phyloP scores from a whole-genome alignment of 352 stramenopile species.

The Peronospora belbahrii region DNA sequence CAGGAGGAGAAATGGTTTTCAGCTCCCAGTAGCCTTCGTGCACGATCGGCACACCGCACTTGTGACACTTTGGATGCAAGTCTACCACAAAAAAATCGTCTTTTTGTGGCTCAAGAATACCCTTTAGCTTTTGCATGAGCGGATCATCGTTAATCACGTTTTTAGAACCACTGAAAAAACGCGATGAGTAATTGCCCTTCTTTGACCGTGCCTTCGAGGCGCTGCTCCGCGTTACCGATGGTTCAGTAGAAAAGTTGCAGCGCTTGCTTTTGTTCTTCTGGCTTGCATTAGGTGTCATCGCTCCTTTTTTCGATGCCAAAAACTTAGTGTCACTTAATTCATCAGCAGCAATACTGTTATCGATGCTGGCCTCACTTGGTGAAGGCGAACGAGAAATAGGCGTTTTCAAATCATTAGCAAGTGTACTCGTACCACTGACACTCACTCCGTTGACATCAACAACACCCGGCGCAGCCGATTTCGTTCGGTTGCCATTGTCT shows the following conservation, averaged over 20 bases:
- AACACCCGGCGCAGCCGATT: conserved; percentile 18
- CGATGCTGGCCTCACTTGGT: conserved; percentile 35
- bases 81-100: conserved; percentile 98
- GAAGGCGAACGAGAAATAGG: conserved; percentile 43
- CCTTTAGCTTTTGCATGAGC: conserved; percentile 96
- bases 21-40: conserved; percentile 82
- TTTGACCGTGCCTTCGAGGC: conserved; percentile 66
- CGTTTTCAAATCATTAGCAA: conserved; percentile 27
- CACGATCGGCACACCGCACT: conserved; percentile 77
- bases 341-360: conserved; percentile 15
- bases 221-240: conserved; percentile 49
- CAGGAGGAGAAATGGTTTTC: conserved; percentile 53
- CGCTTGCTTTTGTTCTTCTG: conserved; percentile 70
- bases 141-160: conserved; percentile 85
- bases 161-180: conserved; percentile 46
- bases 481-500: conserved; percentile 32
- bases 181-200: conserved; percentile 38
- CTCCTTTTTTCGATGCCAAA: conserved; percentile 17
- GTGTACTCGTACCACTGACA: conserved; percentile 5
- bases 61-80: conserved; percentile 87
- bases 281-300: conserved; percentile 23
- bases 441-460: conserved; percentile 2
- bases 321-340: conserved; percentile 5
- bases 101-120: conserved; percentile 98
- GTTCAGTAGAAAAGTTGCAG: conserved; percentile 39